Base-by-base conservation (phyloP, 2,329 filamentous ascomycete species). In the Beauveria australis region DNA sequence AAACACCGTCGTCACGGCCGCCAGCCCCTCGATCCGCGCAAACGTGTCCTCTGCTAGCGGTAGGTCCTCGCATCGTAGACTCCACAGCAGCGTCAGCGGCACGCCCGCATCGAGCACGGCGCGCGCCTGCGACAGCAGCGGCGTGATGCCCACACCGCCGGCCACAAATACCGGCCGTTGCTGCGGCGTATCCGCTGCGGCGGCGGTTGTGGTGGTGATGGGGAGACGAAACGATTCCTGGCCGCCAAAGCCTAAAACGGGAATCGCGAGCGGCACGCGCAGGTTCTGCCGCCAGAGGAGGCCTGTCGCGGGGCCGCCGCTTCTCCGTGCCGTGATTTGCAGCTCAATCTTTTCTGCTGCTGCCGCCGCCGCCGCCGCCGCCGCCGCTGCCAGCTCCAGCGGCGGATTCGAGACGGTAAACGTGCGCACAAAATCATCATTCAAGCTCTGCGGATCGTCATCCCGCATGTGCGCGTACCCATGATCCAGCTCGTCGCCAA, bases 391-490 rank as follows among this genome's bases (percentile, higher is more conserved):
- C 1, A 83, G 65, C 65, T 69, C 62, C 1, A 83, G 65, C 0
- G 86, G 83, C 1, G 76, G 72, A 2, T 81, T 89, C 1, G 88
- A 89, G 0, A 96, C 81, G 2, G 91, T 96, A 68, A 96, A 96
- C 0, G 91, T 95, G 30, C 91, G 79, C 5, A 94, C 78, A 63
- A 85, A 92, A 69, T 96, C 91, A 69, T 96, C 91, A 67, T 96
- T 96, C 18, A 96, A 71, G 66, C 85, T 89, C 64, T 81, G 80
- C 5, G 91, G 91, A 65, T 95, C 90, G 61, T 89, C 84, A 64
- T 95, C 87, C 3, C 85, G 79, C 91, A 96, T 96, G 70, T 96
- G 92, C 53, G 81, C 83, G 72, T 91, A 96, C 0, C 91, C 91
- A 12, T 79, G 72, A 64, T 89, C 84, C 1, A 96, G 75, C 66